phyloP scores from a whole-genome alignment of 2,329 filamentous ascomycete genomes.

The Penicillium sclerotiorum region DNA sequence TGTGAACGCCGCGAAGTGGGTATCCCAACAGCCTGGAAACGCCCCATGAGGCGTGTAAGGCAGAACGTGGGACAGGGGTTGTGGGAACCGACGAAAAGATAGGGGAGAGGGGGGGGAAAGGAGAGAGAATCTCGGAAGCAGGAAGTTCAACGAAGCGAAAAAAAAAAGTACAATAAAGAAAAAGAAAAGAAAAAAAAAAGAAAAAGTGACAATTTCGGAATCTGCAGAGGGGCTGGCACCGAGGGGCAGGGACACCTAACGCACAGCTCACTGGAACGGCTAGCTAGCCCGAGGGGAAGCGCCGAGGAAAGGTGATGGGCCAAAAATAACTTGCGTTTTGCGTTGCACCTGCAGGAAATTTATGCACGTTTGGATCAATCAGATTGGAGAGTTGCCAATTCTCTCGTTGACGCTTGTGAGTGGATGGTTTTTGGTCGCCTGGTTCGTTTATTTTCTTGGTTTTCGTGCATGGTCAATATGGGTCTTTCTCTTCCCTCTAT shows the following conservation, averaged over 20 bases:
- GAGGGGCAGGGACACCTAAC: slow-evolving; percentile 15
- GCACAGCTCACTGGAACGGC: slow-evolving; percentile 10
- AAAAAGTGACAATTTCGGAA: slow-evolving; percentile 10
- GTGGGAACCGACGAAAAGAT: slow-evolving; percentile 2
- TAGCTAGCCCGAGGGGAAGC: slow-evolving; percentile 20
- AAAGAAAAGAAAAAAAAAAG: slow-evolving; percentile 2
- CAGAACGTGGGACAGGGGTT: slow-evolving; percentile 3
- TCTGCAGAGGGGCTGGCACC: slow-evolving; percentile 26
- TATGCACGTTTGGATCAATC: slow-evolving; percentile 27
- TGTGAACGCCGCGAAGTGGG: slow-evolving; percentile 4
- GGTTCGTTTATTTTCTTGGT: background rate
- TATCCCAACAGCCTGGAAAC: slow-evolving; percentile 16
- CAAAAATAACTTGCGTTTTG: slow-evolving; percentile 24
- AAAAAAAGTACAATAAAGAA: slow-evolving; percentile 7
- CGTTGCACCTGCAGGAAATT: slow-evolving; percentile 26
- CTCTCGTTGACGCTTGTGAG: slow-evolving; percentile 2
- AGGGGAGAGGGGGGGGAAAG: no score
- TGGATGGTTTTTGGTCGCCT: background rate
- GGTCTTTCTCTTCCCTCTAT: background rate
- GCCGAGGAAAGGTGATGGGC: slow-evolving; percentile 22
- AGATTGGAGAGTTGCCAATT: slow-evolving; percentile 12
- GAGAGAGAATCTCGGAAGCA: background rate
- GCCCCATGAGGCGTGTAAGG: slow-evolving; percentile 6
- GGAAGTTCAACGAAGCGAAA: background rate
- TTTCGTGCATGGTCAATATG: background rate